Evolutionary conservation across 805 yeast genomes (phyloP).

Genomic region (Saccharomycodes ludwigii): DNA sequence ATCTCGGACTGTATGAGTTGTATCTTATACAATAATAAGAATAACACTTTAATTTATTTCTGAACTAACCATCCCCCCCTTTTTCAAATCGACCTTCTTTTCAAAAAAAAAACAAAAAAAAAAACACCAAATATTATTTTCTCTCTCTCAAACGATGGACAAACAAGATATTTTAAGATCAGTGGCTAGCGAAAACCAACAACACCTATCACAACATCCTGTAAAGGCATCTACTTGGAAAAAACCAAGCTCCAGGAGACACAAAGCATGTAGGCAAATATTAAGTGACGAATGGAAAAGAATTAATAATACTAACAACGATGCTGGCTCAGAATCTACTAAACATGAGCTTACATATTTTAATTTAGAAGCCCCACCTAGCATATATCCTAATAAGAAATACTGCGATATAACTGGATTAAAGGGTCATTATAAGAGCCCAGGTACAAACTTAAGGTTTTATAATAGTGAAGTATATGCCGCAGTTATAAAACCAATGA

Average conservation of each 20-base stretch:
- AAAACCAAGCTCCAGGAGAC: constrained; percentile 45
- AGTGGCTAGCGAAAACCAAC: constrained; percentile 14
- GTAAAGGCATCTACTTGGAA: constrained; percentile 42
- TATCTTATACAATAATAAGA: no score
- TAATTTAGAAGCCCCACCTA: constrained; percentile 76
- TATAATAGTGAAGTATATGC: constrained; percentile 14
- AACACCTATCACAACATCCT: constrained; percentile 21
- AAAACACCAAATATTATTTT: no score
- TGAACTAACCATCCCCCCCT: no score
- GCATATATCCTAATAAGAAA: constrained; percentile 61
- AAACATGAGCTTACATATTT: constrained; percentile 53
- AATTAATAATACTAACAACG: constrained; percentile 21
- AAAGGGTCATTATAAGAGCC: constrained; percentile 65
- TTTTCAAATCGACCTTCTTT: no score
- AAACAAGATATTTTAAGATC: constrained; percentile 18
- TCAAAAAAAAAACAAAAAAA: no score
- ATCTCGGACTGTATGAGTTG: no score
- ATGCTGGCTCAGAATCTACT: constrained; percentile 16
- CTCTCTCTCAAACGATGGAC: constrained; percentile 12
- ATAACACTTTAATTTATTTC: no score
- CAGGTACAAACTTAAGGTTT: constrained; percentile 48
- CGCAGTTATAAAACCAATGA: constrained; percentile 57
- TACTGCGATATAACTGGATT: constrained; percentile 94
- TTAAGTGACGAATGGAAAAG: constrained; percentile 69
- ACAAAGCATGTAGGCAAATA: constrained; percentile 64